A percentile compares a stretch with the other conserved stretches of the same genome.
phyloP scores from a whole-genome alignment of 1,139 yeast species.

The Sugiyamaella japonica region DNA sequence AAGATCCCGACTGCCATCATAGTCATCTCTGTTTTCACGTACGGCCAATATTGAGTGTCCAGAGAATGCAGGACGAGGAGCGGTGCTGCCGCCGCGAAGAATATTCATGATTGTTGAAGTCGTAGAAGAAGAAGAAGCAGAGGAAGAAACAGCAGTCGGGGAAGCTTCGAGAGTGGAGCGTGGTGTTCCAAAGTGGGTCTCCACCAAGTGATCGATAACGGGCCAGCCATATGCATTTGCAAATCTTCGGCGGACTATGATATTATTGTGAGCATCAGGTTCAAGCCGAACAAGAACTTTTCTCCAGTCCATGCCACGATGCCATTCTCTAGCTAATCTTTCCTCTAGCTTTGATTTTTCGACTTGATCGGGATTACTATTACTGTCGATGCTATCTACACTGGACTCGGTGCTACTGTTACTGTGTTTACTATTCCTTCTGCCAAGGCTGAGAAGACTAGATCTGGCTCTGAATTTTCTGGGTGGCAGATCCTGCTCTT shows the following conservation, averaged over 20 bases:
- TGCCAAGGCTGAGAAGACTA: slow-evolving; percentile 3
- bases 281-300: slow-evolving; percentile 81
- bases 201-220: slow-evolving; percentile 76
- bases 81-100: slow-evolving; percentile 7
- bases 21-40: not conserved
- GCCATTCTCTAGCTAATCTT: slow-evolving; percentile 85
- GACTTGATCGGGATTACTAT: slow-evolving; percentile 29
- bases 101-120: not conserved
- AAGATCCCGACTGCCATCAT: slow-evolving; percentile 17
- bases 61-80: not conserved
- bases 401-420: slow-evolving; percentile 24
- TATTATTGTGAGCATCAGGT: slow-evolving; percentile 96
- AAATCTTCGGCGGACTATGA: slow-evolving; percentile 82
- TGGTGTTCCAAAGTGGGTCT: slow-evolving; percentile 53
- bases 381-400: slow-evolving; percentile 1
- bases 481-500: slow-evolving; percentile 63
- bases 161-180: slow-evolving; percentile 15
- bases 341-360: slow-evolving; percentile 62
- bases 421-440: slow-evolving; percentile 24
- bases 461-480: slow-evolving; percentile 33
- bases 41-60: not conserved
- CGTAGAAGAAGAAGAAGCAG: slow-evolving; percentile 3
- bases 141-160: not conserved
- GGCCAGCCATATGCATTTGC: slow-evolving; percentile 98
- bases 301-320: slow-evolving; percentile 82